Conservation (phyloP, 2,329 filamentous ascomycete species). For the Ophiosphaerella narmari region DNA sequence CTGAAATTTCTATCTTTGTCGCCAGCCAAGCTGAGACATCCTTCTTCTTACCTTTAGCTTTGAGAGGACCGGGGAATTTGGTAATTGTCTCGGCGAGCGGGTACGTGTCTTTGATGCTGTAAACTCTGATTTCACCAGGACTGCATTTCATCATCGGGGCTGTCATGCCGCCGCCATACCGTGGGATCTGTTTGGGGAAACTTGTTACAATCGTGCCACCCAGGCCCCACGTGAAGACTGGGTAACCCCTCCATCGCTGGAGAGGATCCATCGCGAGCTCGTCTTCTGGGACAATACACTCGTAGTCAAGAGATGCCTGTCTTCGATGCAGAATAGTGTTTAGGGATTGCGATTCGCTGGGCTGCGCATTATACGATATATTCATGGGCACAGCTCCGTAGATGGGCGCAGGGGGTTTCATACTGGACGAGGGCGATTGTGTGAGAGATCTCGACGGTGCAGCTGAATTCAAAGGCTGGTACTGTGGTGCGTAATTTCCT, state of each 20-base stretch:
- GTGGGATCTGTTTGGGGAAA: slow-evolving; percentile 86
- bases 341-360: slow-evolving; percentile 7
- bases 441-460: slow-evolving; percentile 57
- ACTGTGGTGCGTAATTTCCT: slow-evolving; percentile 53
- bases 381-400: slow-evolving; percentile 53
- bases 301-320: slow-evolving; percentile 55
- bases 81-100: slow-evolving; percentile 72
- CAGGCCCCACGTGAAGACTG: slow-evolving; percentile 85
- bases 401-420: slow-evolving; percentile 53
- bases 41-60: slow-evolving; percentile 93
- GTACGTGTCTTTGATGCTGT: slow-evolving; percentile 73
- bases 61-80: slow-evolving; percentile 88
- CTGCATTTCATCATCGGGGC: slow-evolving; percentile 79
- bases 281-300: slow-evolving; percentile 61
- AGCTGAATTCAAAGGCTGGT: slow-evolving; percentile 44
- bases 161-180: slow-evolving; percentile 76
- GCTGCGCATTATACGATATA: slow-evolving; percentile 38
- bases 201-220: slow-evolving; percentile 81
- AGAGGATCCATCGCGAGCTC: slow-evolving; percentile 71
- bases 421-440: slow-evolving; percentile 62
- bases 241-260: slow-evolving; percentile 87
- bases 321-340: slow-evolving; percentile 41
- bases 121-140: slow-evolving; percentile 80
- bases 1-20: slow-evolving; percentile 73
- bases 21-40: slow-evolving; percentile 82